These are phyloP conservation scores for Umbelopsis ramanniana DNA, from an alignment of 192 early-diverging fungal species.

Conservation along the genomic window DNA sequence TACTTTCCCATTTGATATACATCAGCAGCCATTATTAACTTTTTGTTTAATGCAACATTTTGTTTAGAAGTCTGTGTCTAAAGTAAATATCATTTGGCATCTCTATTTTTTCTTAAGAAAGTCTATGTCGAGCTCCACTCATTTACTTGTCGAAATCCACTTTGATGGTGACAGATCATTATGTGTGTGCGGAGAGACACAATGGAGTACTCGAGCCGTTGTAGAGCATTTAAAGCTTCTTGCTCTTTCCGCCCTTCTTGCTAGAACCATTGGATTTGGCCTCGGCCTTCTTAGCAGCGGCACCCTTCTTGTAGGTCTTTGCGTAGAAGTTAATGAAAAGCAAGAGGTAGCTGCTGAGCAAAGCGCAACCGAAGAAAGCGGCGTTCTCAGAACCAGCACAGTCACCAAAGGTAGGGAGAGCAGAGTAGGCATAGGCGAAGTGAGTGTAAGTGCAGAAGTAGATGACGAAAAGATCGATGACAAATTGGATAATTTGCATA, in stretches of 20 bases:
- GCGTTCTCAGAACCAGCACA: constrained; percentile 79
- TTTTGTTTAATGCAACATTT: no score
- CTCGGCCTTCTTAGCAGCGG: constrained; percentile 22
- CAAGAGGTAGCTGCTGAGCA: constrained; percentile 81
- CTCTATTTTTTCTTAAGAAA: background rate
- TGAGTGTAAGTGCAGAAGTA: constrained; percentile 89
- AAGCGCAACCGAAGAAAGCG: constrained; percentile 80
- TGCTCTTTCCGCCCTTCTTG: constrained; percentile 19
- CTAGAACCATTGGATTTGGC: background rate
- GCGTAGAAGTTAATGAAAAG: constrained; percentile 93
- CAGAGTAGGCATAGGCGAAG: constrained; percentile 70
- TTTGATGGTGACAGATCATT: no score
- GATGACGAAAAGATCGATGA: constrained; percentile 84
- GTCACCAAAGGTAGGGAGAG: constrained; percentile 61
- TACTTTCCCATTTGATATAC: no score
- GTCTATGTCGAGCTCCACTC: background rate
- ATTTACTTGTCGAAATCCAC: background rate
- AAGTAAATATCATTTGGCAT: background rate
- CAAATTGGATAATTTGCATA: constrained; percentile 89
- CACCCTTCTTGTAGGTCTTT: constrained; percentile 72
- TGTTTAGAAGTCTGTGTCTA: background rate
- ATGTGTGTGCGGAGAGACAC: constrained; percentile 3
- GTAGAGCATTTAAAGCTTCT: constrained; percentile 3
- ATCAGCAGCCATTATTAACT: no score
- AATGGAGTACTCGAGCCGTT: background rate